Evolutionary conservation across 208 protist species (phyloP), one percentile per base, ranked within the genome.

Genomic region (Paratrypanosoma confusum): DNA sequence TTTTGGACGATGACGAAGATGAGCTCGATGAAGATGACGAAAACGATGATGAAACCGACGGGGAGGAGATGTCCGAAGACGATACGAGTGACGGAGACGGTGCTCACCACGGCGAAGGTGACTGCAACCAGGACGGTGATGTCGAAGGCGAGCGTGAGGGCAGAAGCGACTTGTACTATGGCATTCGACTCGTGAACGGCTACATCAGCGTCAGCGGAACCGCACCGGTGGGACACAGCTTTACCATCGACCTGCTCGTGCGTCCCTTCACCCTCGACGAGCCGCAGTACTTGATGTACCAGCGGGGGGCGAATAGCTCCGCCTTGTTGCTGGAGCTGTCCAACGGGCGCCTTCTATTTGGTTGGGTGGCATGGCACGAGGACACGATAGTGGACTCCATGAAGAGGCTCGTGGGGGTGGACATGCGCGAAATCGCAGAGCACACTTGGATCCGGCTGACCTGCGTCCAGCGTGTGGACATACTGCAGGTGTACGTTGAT

Each of bases 401-500:
- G n/a, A n/a, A n/a, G n/a, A n/a, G n/a, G n/a, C n/a, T n/a, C n/a
- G n/a, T n/a, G n/a, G n/a, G n/a, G n/a, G n/a, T n/a, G n/a, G n/a
- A n/a, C n/a, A n/a, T n/a, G n/a, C n/a, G n/a, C n/a, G n/a, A n/a
- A n/a, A n/a, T n/a, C n/a, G n/a, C n/a, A n/a, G n/a, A n/a, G n/a
- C n/a, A n/a, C n/a, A n/a, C n/a, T 33, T 93, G 78, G 74, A 38
- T 88, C 3, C 72, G 71, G 40, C 32, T 95, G 7, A 83, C 82
- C 3, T 63, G 82, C 61, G 75, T 84, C 11, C 81, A 90, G 58
- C 59, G 62, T 13, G 61, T 38, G 20, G 57, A 50, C 3, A 61
- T 35, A 3, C 59, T 85, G 17, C 80, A 39, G 26, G 60, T 92
- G 32, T 90, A 78, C 48, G 63, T 63, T 23, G 57, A 68, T 28